A percentile compares a stretch with the other conserved stretches of the same genome.
Evolutionary conservation across 257 asterid species (phyloP).

Genomic region (Forsythia viridissima): DNA sequence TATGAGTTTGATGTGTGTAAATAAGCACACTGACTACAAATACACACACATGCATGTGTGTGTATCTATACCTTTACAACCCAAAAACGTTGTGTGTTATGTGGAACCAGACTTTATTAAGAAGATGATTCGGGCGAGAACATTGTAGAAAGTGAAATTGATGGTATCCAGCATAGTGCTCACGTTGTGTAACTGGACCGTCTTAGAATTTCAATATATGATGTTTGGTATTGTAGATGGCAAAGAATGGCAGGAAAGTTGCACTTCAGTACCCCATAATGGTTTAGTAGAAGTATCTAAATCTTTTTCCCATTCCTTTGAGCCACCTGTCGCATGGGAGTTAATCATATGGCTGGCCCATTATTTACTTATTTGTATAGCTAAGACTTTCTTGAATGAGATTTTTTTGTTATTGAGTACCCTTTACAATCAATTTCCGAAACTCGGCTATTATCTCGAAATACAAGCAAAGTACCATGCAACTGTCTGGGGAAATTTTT

Average conservation of each 20-base stretch:
- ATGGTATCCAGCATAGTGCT: background rate
- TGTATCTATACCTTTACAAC: background rate
- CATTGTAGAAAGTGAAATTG: background rate
- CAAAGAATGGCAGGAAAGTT: background rate
- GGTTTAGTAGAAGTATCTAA: background rate
- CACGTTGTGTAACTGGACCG: background rate
- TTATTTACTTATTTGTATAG: background rate
- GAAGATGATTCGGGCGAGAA: background rate
- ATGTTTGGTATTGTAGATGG: background rate
- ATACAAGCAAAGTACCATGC: background rate
- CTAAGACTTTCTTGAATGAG: background rate
- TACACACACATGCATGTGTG: background rate
- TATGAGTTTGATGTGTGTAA: conserved; percentile 8
- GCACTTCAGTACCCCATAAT: background rate
- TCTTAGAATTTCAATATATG: background rate
- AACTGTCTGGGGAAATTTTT: background rate
- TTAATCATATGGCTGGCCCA: background rate
- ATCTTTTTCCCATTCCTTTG: background rate
- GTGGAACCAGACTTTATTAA: background rate
- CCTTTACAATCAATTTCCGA: background rate
- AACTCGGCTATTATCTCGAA: background rate
- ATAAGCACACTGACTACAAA: background rate
- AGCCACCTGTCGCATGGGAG: background rate
- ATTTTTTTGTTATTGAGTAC: background rate
- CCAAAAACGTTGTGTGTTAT: background rate